These are phyloP conservation scores for Silene conica DNA, from an alignment of 148 eudicot genomes.

Conservation along the genomic window DNA sequence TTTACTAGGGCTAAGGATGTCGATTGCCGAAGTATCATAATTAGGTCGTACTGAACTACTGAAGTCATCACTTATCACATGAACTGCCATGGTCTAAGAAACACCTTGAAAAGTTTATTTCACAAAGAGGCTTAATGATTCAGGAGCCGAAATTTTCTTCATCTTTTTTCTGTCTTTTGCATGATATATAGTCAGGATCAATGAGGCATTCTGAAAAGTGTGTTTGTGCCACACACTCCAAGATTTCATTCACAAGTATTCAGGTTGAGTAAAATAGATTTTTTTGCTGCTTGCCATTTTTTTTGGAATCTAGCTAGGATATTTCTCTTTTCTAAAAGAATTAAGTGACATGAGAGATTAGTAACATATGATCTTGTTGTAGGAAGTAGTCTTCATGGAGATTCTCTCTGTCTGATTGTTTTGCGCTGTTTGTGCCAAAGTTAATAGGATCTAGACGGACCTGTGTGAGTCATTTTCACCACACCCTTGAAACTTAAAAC, in stretches of 20 bases:
- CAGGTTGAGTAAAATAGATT: neutral
- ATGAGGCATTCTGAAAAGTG: neutral
- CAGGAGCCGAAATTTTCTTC: neutral
- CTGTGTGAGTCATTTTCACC: neutral
- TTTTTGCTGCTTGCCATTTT: neutral
- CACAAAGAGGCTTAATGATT: slow-evolving; percentile 2
- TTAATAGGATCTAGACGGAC: neutral
- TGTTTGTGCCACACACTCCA: neutral
- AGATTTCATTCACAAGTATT: neutral
- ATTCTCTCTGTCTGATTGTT: neutral
- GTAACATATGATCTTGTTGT: neutral
- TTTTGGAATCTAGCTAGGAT: neutral
- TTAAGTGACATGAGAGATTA: neutral
- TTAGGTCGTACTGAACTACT: neutral
- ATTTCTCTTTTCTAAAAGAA: neutral
- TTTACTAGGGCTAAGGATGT: neutral
- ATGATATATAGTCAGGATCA: neutral
- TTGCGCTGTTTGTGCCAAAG: slow-evolving; percentile 3
- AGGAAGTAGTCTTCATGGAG: neutral
- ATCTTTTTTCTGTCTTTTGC: neutral
- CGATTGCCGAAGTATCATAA: neutral
- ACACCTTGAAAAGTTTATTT: neutral
- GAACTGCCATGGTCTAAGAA: neutral
- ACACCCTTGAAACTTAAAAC: neutral
- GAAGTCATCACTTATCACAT: neutral